These are phyloP conservation scores for Sclerotinia sclerotiorum DNA, from an alignment of 2,329 filamentous ascomycete genomes.

Conservation along the genomic window DNA sequence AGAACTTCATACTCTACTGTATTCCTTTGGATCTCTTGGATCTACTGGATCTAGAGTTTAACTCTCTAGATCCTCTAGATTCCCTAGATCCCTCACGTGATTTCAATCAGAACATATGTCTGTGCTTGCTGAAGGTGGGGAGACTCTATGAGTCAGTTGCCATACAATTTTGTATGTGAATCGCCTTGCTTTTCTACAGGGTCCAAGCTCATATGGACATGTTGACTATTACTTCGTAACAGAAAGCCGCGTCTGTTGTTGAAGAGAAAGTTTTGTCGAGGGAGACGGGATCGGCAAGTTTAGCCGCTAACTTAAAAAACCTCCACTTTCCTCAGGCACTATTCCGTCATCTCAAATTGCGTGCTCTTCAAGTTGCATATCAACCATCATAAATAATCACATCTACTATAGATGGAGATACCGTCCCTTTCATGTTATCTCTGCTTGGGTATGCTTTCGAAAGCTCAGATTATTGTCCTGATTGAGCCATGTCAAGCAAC, in stretches of 20 bases:
- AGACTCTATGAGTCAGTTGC: too few species aligned
- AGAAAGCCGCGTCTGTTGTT: not conserved
- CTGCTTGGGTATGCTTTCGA: not conserved
- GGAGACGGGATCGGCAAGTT: not conserved
- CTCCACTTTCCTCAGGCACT: not conserved
- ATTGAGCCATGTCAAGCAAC: constrained; percentile 16
- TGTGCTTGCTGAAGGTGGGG: too few species aligned
- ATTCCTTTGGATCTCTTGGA: too few species aligned
- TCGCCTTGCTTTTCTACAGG: too few species aligned
- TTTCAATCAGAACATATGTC: too few species aligned
- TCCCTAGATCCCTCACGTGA: too few species aligned
- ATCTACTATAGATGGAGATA: not conserved
- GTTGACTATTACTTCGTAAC: too few species aligned
- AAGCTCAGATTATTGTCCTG: not conserved
- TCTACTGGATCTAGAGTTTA: too few species aligned
- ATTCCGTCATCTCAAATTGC: not conserved
- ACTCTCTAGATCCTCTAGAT: too few species aligned
- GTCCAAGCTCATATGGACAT: too few species aligned
- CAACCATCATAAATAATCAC: not conserved
- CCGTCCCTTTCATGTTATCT: not conserved
- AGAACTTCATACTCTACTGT: too few species aligned
- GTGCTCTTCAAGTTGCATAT: not conserved
- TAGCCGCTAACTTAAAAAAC: not conserved
- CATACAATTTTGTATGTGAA: too few species aligned
- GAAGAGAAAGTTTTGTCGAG: not conserved